Percentiles rank a stretch among this genome's conserved stretches.
phyloP scores from a whole-genome alignment of 176 grass and related monocot species.

The Carex cristatella region DNA sequence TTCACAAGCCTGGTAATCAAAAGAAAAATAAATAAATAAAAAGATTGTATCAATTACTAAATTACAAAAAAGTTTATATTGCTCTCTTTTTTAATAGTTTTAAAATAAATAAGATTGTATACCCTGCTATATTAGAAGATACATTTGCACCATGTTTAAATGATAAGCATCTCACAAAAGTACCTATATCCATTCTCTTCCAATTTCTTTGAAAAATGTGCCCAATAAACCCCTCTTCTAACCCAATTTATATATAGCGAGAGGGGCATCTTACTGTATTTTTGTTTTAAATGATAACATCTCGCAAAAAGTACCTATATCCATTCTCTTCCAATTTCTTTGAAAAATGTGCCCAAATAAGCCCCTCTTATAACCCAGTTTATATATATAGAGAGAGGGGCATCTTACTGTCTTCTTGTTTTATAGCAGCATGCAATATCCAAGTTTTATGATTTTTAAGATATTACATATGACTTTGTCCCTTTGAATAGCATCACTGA shows the following conservation, averaged over 20 bases:
- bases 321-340: background rate
- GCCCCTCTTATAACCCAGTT: background rate
- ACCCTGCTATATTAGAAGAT: background rate
- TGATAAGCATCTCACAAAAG: background rate
- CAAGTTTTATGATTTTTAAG: background rate
- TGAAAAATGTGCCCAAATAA: background rate
- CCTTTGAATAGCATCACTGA: background rate
- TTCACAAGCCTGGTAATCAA: slow-evolving; percentile 71
- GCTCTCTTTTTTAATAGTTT: background rate
- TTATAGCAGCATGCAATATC: background rate
- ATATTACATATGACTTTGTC: background rate
- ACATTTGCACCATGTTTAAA: background rate
- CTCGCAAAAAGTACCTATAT: background rate
- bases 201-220: background rate
- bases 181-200: background rate
- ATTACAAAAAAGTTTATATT: background rate
- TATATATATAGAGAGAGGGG: background rate
- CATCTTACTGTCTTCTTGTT: background rate
- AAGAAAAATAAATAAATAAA: background rate
- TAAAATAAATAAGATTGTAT: background rate
- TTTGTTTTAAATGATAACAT: background rate
- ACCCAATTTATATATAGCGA: background rate
- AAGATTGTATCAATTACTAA: slow-evolving; percentile 21
- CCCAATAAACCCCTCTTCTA: background rate
- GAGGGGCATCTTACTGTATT: background rate